Base-by-base conservation (phyloP, 495 filamentous ascomycete species). In the Aspergillus carlsbadensis region DNA sequence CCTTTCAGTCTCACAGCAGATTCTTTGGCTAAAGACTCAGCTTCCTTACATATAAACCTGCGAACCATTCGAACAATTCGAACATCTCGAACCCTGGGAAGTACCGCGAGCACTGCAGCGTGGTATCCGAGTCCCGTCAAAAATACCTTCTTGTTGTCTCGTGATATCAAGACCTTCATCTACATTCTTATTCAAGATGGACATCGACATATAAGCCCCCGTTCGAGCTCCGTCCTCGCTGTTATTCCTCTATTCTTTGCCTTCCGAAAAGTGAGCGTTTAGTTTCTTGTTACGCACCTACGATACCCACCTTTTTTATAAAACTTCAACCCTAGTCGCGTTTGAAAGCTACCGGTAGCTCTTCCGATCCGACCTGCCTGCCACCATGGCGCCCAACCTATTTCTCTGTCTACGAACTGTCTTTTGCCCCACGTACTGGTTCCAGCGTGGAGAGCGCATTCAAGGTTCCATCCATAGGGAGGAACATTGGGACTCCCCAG, bases 381-480 rank as follows among this genome's bases (percentile, higher is more conserved):
- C 40, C 41, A 52, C 48, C 52, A 78, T 78, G 75, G 70, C 75
- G 13, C 75, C 75, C 60, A 78, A 78, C 60, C 70, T 76, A 35
- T 78, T 77, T 55, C 58, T 78, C 55, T 78, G 75, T 47, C 56
- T 75, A 15, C 71, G 75, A 31, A 68, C 62, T 35, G 54, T 70
- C 47, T 72, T 70, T 58, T 78, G 75, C 45, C 75, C 75, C 5
- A 46, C 61, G 36, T 77, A 78, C 64, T 78, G 75, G 75, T 76
- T 78, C 57, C 69, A 72, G 39, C 70, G 59, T 20, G 70, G 74
- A 21, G 64, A 74, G 14, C 71, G 73, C 59, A 67, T 72, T 50
- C 56, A 75, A 6, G 61, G 67, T 51, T 64, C 67, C 5, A 64
- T 72, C 54, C 64, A 71, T 57, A 64, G 65, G 10, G 72, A 76